These are phyloP conservation scores for Phytopythium montanum DNA, from an alignment of 352 stramenopile species.

Conservation along the genomic window DNA sequence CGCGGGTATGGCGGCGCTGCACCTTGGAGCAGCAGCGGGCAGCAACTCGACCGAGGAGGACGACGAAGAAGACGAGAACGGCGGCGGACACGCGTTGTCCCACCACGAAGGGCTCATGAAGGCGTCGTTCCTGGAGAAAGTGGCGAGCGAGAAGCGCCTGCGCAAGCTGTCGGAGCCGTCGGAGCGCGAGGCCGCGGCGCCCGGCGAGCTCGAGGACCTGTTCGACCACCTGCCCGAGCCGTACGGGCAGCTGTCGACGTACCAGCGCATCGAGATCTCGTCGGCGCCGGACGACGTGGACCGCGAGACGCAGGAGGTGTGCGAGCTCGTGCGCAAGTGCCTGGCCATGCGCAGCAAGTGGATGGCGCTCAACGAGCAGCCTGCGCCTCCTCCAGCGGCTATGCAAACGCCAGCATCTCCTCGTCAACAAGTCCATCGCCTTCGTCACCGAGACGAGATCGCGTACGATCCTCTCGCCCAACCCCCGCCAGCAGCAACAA, in stretches of 20 bases:
- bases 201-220: constrained; percentile 40
- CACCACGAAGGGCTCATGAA: constrained; percentile 67
- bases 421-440: constrained; percentile 23
- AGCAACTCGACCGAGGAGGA: constrained; percentile 21
- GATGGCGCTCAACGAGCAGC: constrained; percentile 46
- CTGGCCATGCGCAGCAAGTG: constrained; percentile 66
- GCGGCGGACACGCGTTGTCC: constrained; percentile 17
- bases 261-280: constrained; percentile 82
- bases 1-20: constrained; percentile 12
- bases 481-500: constrained; percentile 36
- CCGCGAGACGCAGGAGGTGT: constrained; percentile 73
- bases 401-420: constrained; percentile 29
- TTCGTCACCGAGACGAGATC: constrained; percentile 74
- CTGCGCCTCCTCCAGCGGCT: constrained; percentile 12
- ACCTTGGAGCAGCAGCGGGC: not conserved
- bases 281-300: constrained; percentile 60
- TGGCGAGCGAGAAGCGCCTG: constrained; percentile 69
- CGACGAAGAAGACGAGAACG: constrained; percentile 28
- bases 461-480: constrained; percentile 57
- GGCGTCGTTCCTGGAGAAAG: constrained; percentile 71
- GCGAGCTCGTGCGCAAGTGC: constrained; percentile 77
- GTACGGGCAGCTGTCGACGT: constrained; percentile 62
- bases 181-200: constrained; percentile 19
- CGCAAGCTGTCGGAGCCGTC: constrained; percentile 44
- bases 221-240: constrained; percentile 81